Base-by-base conservation (phyloP, 23 red algal species). In the Agarophyton chilense region DNA sequence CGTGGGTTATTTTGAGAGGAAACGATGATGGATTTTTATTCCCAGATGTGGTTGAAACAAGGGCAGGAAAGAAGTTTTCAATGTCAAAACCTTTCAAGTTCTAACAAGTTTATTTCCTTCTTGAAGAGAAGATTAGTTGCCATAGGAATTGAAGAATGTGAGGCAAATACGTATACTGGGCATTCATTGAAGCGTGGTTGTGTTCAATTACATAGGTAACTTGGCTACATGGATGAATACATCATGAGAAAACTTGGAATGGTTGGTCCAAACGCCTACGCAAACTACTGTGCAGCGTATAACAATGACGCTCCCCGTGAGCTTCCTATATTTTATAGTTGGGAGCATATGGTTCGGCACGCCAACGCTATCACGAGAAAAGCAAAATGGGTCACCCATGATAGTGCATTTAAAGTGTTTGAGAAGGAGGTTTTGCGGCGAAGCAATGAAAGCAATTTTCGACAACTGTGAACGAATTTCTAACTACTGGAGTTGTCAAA, bases 391-490 rank as follows among this genome's bases (percentile, higher is more conserved):
- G 8, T 76, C 9, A 28, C 44, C 47, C 4, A 76, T 33, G 61
- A 32, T 4, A 35, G 9, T 6, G 61, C 8, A 3, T 66, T 34
- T 34, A 2, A 66, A 10, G 61, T 32, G 61, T 66, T 66, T 34
- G 61, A 66, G 33, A 32, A 38, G 14, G 61, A 66, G 34, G 61
- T 84, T 65, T 65, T n/a, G n/a, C n/a, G n/a, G n/a, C n/a, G n/a
- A n/a, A n/a, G n/a, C n/a, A n/a, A n/a, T n/a, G n/a, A n/a, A n/a
- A n/a, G n/a, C n/a, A n/a, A n/a, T n/a, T n/a, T n/a, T n/a, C n/a
- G n/a, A n/a, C n/a, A n/a, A n/a, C n/a, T n/a, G 73, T 89, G 29
- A 26, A 49, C 12, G 85, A 89, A 28, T 89, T 78, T 28, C 49
- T 89, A 31, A 60, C 22, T 0, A 78, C 51, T 26, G 67, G 85